Percentiles rank a stretch among this genome's conserved stretches.
Evolutionary conservation across 2,329 filamentous ascomycete species (phyloP).

Genomic region (Monosporascus sp.): DNA sequence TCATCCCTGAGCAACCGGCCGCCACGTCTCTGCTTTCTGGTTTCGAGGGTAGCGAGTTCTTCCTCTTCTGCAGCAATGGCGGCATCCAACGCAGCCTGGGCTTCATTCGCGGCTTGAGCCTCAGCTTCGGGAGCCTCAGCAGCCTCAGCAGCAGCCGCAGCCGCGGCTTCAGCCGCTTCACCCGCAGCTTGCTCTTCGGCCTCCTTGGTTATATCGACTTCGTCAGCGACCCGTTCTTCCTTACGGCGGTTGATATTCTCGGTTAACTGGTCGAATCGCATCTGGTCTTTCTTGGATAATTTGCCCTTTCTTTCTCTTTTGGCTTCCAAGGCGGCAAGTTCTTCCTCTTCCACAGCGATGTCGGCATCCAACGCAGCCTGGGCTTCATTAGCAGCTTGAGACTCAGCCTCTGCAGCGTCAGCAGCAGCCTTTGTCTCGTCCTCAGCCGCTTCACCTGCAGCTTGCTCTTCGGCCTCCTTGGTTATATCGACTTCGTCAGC

Average conservation of each 20-base stretch:
- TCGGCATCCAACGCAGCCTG: constrained; percentile 10
- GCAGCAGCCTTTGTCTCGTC: constrained; percentile 22
- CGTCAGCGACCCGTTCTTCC: constrained; percentile 30
- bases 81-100: constrained; percentile 1
- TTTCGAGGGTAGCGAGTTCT: constrained; percentile 9
- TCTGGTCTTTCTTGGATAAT: constrained; percentile 31
- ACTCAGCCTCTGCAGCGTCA: constrained; percentile 19
- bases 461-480: constrained; percentile 2
- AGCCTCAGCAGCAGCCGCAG: constrained; percentile 6
- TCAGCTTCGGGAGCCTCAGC: constrained; percentile 11
- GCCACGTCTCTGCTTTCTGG: constrained; percentile 34
- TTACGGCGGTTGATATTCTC: constrained; percentile 27
- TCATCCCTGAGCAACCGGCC: constrained; percentile 35
- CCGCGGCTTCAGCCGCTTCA: constrained; percentile 12
- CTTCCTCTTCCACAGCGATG: not conserved
- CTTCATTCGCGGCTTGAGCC: constrained; percentile 5
- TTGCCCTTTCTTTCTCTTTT: constrained; percentile 31
- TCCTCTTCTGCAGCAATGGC: not conserved
- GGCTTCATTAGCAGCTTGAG: constrained; percentile 5
- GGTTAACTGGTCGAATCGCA: constrained; percentile 16
- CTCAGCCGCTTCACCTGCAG: constrained; percentile 6
- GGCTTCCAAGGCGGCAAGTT: constrained; percentile 10
- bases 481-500: constrained; percentile 34
- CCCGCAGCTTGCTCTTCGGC: not conserved
- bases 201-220: constrained; percentile 31